Evolutionary conservation across 352 stramenopile species (phyloP).

Genomic region (Phytophthora syringae): DNA sequence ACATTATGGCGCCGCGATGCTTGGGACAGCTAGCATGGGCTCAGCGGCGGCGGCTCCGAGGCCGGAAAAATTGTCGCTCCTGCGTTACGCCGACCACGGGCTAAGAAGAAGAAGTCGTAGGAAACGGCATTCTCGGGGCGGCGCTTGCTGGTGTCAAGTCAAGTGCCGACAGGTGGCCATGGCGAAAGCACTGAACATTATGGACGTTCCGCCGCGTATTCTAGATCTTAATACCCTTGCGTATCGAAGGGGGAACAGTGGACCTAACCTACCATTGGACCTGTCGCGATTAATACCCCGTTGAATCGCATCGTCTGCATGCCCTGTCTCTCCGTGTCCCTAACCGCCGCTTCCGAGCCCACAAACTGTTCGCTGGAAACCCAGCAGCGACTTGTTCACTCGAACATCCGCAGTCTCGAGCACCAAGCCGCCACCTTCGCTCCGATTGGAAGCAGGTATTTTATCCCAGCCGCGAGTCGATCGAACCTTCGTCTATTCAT

Average conservation of each 20-base stretch:
- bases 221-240: not conserved
- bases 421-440: slow-evolving; percentile 19
- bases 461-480: slow-evolving; percentile 30
- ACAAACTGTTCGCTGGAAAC: slow-evolving; percentile 19
- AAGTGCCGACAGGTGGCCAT: not conserved
- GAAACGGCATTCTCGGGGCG: not conserved
- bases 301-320: not conserved
- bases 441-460: slow-evolving; percentile 32
- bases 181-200: slow-evolving; percentile 1
- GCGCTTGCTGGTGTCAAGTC: not conserved
- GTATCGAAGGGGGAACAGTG: not conserved
- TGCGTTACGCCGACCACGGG: not conserved
- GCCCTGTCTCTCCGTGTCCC: not conserved
- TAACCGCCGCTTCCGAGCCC: not conserved
- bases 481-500: slow-evolving; percentile 30
- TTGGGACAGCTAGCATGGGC: not conserved
- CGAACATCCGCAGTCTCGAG: slow-evolving; percentile 29
- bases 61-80: not conserved
- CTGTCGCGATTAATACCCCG: not conserved
- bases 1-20: too few species aligned
- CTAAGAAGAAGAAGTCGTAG: not conserved
- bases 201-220: not conserved
- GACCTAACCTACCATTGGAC: too few species aligned
- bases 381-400: slow-evolving; percentile 20
- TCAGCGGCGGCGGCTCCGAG: not conserved